phyloP scores from a whole-genome alignment of 495 filamentous ascomycete species.

The Echria macrotheca region DNA sequence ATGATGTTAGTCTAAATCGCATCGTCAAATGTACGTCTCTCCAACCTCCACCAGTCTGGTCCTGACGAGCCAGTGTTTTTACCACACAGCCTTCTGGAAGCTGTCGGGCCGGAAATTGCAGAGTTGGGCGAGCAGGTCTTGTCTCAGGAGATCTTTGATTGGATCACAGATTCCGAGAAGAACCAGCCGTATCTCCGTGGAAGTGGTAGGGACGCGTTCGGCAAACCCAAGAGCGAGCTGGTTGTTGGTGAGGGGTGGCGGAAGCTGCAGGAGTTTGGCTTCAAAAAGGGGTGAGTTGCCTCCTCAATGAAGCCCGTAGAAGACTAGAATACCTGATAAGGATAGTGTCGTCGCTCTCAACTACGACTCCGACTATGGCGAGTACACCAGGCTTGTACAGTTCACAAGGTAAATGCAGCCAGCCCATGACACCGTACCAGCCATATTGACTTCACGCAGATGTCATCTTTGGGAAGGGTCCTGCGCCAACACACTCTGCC shows the following conservation, averaged over 20 bases:
- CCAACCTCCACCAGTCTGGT: neutral
- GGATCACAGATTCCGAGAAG: constrained; percentile 53
- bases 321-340: neutral
- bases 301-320: neutral
- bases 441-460: too few relatives aligned
- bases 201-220: constrained; percentile 45
- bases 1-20: constrained; percentile 41
- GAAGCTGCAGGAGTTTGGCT: constrained; percentile 47
- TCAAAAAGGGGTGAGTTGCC: constrained; percentile 38
- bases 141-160: constrained; percentile 39
- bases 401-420: too few relatives aligned
- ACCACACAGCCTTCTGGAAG: constrained; percentile 29
- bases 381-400: constrained; percentile 49
- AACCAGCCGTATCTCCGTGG: constrained; percentile 51
- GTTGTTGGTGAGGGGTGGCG: constrained; percentile 55
- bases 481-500: constrained; percentile 59
- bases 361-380: constrained; percentile 43
- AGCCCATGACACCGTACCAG: too few relatives aligned
- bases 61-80: constrained; percentile 46
- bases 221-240: constrained; percentile 41
- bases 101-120: constrained; percentile 34
- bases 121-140: constrained; percentile 44
- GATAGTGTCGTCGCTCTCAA: constrained; percentile 46
- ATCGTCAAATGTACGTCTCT: constrained; percentile 33
- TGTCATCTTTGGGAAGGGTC: constrained; percentile 60